Percentiles rank a stretch among this genome's conserved stretches.
These are phyloP conservation scores for Gelatoporia subvermispora DNA, from an alignment of 768 basidiomycete species.

Conservation along the genomic window DNA sequence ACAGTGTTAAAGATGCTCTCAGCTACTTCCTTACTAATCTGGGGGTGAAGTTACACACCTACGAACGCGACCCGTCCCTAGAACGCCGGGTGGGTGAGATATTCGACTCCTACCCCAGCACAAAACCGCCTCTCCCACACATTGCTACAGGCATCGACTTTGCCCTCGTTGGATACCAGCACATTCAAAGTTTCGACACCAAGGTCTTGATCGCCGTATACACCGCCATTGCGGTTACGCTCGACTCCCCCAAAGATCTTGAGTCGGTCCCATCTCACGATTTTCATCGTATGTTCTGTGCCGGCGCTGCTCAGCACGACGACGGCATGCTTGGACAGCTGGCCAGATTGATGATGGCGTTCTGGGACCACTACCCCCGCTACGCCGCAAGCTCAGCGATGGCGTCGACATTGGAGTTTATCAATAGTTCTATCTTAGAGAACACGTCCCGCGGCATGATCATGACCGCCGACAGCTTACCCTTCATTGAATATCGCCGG, in stretches of 20 bases:
- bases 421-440: constrained; percentile 31
- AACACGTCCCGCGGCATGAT: constrained; percentile 12
- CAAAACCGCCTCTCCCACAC: no score
- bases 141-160: background rate
- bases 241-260: background rate
- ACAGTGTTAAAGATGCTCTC: no score
- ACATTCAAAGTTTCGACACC: background rate
- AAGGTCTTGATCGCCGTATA: background rate
- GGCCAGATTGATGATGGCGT: constrained; percentile 22
- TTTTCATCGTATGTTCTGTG: no score
- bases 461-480: background rate
- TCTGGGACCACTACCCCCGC: constrained; percentile 22
- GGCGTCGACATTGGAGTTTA: constrained; percentile 30
- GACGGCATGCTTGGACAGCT: background rate
- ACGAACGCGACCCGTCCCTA: background rate
- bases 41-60: no score
- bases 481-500: background rate
- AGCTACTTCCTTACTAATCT: no score
- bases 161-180: background rate
- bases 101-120: no score
- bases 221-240: background rate
- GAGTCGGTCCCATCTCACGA: background rate
- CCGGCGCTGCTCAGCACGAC: background rate
- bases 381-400: constrained; percentile 31
- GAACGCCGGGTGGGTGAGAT: no score